Evolutionary conservation across 2,329 filamentous ascomycete genomes (phyloP).

Genomic region (Waltergamsia citrina): DNA sequence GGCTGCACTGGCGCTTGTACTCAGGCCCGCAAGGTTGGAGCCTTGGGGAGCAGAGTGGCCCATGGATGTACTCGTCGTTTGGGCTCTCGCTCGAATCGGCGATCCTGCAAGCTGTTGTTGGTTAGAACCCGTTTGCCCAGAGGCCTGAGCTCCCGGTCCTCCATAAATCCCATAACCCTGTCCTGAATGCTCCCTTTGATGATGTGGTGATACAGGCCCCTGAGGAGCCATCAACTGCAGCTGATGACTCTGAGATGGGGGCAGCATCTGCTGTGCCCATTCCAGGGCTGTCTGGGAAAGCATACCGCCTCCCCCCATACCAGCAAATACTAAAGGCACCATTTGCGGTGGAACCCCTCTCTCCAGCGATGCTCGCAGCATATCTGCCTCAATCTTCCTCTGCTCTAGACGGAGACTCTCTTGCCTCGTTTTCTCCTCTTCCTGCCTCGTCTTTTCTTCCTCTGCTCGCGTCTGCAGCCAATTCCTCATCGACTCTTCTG

Average conservation of each 20-base stretch:
- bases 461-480: conserved; percentile 66
- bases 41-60: conserved; percentile 21
- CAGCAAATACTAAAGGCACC: conserved; percentile 66
- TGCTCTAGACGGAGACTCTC: conserved; percentile 63
- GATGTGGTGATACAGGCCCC: conserved; percentile 41
- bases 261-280: conserved; percentile 58
- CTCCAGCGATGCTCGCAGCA: conserved; percentile 58
- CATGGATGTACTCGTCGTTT: conserved; percentile 32
- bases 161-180: conserved; percentile 31
- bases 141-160: conserved; percentile 23
- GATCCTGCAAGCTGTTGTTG: conserved; percentile 31
- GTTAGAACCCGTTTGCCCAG: conserved; percentile 7
- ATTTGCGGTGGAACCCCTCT: conserved; percentile 65
- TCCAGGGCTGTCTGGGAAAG: conserved; percentile 54
- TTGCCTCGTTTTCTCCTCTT: conserved; percentile 60
- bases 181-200: conserved; percentile 40
- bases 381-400: conserved; percentile 62
- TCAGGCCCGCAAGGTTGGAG: not conserved
- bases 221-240: conserved; percentile 42
- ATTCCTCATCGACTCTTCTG: conserved; percentile 61
- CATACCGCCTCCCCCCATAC: conserved; percentile 52
- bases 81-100: conserved; percentile 38
- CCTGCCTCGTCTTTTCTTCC: conserved; percentile 63
- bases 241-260: conserved; percentile 37
- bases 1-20: not conserved